Percentiles rank a stretch among this genome's conserved stretches.
phyloP scores from a whole-genome alignment of 805 yeast species.

The Candida boleticola region DNA sequence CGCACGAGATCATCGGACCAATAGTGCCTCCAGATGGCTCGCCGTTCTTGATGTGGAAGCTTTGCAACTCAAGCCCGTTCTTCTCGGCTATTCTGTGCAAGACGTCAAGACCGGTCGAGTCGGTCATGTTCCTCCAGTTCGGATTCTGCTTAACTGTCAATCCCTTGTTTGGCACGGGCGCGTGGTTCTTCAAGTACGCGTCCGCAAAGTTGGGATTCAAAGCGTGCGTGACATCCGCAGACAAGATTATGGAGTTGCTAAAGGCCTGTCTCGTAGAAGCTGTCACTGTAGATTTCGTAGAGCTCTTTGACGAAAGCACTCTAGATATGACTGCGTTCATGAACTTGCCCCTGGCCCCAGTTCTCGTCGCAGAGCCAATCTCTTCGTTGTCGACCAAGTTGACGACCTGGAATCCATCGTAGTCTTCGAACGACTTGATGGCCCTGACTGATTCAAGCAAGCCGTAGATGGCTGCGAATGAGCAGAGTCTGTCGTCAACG shows the following conservation, averaged over 20 bases:
- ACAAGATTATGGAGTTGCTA: constrained; percentile 34
- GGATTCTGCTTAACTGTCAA: constrained; percentile 36
- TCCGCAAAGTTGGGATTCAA: constrained; percentile 39
- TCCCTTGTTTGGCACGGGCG: constrained; percentile 39
- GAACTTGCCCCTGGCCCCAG: constrained; percentile 39
- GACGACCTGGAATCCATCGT: constrained; percentile 29
- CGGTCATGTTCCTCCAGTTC: constrained; percentile 38
- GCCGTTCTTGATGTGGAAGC: constrained; percentile 41
- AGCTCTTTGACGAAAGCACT: not conserved
- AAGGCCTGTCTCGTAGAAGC: constrained; percentile 12
- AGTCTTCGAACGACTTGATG: constrained; percentile 2
- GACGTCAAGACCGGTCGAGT: constrained; percentile 27
- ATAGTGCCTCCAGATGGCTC: constrained; percentile 42
- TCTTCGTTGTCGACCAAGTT: constrained; percentile 42
- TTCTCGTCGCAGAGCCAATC: constrained; percentile 37
- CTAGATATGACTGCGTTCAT: constrained; percentile 12
- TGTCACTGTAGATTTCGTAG: not conserved
- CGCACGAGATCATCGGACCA: constrained; percentile 38
- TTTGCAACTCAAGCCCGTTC: constrained; percentile 28
- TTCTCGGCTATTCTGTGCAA: constrained; percentile 22
- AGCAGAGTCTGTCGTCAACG: constrained; percentile 42
- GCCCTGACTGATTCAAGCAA: constrained; percentile 19
- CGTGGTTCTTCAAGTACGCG: constrained; percentile 30
- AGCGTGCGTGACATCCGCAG: constrained; percentile 45
- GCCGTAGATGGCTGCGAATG: constrained; percentile 35